Evolutionary conservation across 176 grass and related monocot genomes (phyloP), one percentile per base, ranked within the genome.

Genomic region (Lolium perenne): DNA sequence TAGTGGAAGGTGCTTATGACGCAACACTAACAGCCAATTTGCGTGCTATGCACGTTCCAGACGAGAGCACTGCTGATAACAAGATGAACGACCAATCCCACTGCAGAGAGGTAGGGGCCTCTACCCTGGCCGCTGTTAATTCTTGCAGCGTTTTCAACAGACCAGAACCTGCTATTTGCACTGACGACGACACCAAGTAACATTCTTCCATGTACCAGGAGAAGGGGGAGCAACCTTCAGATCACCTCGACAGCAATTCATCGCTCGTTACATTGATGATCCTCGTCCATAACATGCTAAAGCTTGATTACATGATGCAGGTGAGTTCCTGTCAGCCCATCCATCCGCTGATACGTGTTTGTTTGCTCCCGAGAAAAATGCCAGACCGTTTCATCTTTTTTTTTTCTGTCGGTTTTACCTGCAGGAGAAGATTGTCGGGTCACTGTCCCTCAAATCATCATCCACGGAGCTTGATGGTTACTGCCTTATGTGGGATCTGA

Each of bases 401-500:
- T 18, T 54, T 86, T 9, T 59, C 6, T 56, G 54, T 18, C 16
- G 18, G 86, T 14, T 21, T 70, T n/a, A 26, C 32, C 38, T 83
- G 47, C 87, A 97, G 95, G 89, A 90, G 82, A 95, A 87, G 38
- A 93, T 95, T 58, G 77, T 95, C 53, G 5, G 13, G 23, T 68
- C 85, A 61, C 57, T 97, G 23, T 85, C 76, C 56, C 70, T 91
- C 49, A 90, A 88, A 49, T 89, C 87, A 74, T 51, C 91, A 16
- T 83, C 80, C 5, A 49, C 67, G 1, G 87, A 98, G 78, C 85
- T 95, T 0, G 91, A 95, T 49, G 83, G 84, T 35, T 95, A 95
- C 54, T 90, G 87, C 63, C 82, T 91, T 13, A 92, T 93, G 91
- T 95, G 95, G 95, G 87, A 92, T 81, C 65, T 98, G 74, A 76